Percentiles rank a stretch among this genome's conserved stretches.
These are phyloP conservation scores for Pythium rhizo-oryzae DNA, from an alignment of 352 stramenopile genomes.

Conservation along the genomic window DNA sequence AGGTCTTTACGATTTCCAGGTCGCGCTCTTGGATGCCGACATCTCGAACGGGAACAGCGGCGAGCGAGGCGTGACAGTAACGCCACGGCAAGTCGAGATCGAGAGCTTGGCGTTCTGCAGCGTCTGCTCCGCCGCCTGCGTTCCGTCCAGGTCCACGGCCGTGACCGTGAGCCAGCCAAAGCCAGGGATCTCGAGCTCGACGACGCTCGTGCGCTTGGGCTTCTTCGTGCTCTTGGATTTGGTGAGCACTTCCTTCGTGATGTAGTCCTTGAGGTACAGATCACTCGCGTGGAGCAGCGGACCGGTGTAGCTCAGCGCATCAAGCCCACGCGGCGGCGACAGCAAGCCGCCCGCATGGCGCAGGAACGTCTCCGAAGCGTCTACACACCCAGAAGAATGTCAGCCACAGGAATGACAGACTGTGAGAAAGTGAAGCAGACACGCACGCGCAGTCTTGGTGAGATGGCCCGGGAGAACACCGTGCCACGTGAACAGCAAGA, in stretches of 20 bases:
- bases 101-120: conserved; percentile 63
- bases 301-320: conserved; percentile 78
- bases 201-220: conserved; percentile 76
- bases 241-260: conserved; percentile 55
- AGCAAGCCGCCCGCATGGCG: conserved; percentile 80
- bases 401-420: neutral
- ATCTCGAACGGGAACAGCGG: conserved; percentile 84
- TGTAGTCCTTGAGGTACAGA: conserved; percentile 69
- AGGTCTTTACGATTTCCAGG: conserved; percentile 69
- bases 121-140: conserved; percentile 59
- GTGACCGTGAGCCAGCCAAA: conserved; percentile 85
- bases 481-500: conserved; percentile 80
- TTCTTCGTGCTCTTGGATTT: conserved; percentile 80
- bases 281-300: conserved; percentile 57
- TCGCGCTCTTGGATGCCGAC: conserved; percentile 71
- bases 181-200: conserved; percentile 77
- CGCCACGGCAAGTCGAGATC: conserved; percentile 62
- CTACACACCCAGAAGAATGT: conserved; percentile 24
- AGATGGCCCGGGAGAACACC: conserved; percentile 84
- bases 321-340: conserved; percentile 72
- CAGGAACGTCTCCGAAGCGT: conserved; percentile 74
- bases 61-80: conserved; percentile 55
- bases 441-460: conserved; percentile 78
- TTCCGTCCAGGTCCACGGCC: conserved; percentile 81
- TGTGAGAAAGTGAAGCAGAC: neutral